Evolutionary conservation across 192 early-diverging fungal genomes (phyloP).

Genomic region (Entomortierella lignicola): DNA sequence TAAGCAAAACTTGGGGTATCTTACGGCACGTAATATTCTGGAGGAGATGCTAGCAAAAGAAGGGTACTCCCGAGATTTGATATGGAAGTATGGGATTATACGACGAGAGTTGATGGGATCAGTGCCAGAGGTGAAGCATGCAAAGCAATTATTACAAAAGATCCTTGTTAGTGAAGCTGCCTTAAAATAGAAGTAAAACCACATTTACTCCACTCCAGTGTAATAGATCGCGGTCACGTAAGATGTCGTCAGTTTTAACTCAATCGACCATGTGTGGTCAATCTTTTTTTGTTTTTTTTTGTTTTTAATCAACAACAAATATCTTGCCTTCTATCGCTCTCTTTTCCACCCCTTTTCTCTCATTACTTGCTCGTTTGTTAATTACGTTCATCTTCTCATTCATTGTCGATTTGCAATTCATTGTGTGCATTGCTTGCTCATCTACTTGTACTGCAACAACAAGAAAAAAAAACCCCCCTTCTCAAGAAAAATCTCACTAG

Average conservation of each 20-base stretch:
- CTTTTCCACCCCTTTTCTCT: too few relatives aligned
- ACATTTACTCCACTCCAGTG: too few relatives aligned
- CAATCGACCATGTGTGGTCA: too few relatives aligned
- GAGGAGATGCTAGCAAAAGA: conserved; percentile 42
- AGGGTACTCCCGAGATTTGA: conserved; percentile 27
- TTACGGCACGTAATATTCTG: conserved; percentile 24
- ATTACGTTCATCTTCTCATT: too few relatives aligned
- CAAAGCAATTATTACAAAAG: conserved; percentile 22
- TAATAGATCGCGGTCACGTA: not conserved
- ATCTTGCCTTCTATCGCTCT: too few relatives aligned
- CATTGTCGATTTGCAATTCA: too few relatives aligned
- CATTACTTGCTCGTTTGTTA: too few relatives aligned
- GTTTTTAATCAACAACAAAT: not conserved
- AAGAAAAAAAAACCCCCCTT: too few relatives aligned
- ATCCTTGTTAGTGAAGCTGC: conserved; percentile 22
- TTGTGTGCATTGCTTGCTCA: too few relatives aligned
- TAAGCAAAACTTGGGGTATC: conserved; percentile 21
- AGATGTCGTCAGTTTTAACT: not conserved
- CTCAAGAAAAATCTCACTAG: too few relatives aligned
- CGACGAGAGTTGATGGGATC: conserved; percentile 23
- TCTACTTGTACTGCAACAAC: too few relatives aligned
- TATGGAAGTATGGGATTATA: conserved; percentile 51
- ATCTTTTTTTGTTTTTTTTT: not conserved
- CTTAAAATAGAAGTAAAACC: not conserved
- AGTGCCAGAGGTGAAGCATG: conserved; percentile 13